Percentiles rank a stretch among this genome's conserved stretches.
These are phyloP conservation scores for Pichia exigua DNA, from an alignment of 805 yeast species.

Conservation along the genomic window DNA sequence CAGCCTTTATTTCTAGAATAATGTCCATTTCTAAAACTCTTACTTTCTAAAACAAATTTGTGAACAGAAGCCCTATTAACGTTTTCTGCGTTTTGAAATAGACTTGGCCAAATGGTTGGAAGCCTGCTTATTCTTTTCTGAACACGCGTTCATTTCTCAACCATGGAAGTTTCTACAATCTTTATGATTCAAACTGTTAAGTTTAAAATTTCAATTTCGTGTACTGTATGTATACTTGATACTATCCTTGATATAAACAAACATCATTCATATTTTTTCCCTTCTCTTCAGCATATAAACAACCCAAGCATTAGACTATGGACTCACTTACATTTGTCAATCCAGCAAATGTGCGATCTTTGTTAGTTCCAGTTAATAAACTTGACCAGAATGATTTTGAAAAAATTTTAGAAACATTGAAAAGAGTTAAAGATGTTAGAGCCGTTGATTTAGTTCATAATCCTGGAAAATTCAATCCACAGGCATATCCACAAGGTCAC, in stretches of 20 bases:
- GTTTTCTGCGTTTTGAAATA: too few relatives aligned
- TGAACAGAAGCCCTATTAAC: too few relatives aligned
- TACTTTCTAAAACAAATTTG: too few relatives aligned
- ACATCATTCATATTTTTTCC: not conserved
- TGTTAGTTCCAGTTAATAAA: slow-evolving; percentile 60
- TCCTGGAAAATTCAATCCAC: slow-evolving; percentile 68
- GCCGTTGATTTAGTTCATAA: slow-evolving; percentile 70
- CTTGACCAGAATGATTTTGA: slow-evolving; percentile 37
- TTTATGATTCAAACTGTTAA: too few relatives aligned
- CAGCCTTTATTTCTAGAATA: too few relatives aligned
- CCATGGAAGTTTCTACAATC: too few relatives aligned
- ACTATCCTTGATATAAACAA: not conserved
- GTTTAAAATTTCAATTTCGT: too few relatives aligned
- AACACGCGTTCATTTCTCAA: too few relatives aligned
- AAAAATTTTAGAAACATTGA: slow-evolving; percentile 36
- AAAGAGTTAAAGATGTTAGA: slow-evolving; percentile 52
- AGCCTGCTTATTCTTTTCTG: too few relatives aligned
- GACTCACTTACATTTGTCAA: slow-evolving; percentile 44
- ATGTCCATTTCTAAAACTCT: too few relatives aligned
- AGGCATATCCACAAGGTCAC: slow-evolving; percentile 73
- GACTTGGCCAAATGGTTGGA: too few relatives aligned
- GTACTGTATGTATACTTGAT: too few relatives aligned
- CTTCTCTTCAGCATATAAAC: not conserved
- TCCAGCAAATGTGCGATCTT: slow-evolving; percentile 59
- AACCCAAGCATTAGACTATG: slow-evolving; percentile 13